phyloP scores from a whole-genome alignment of 2,329 filamentous ascomycete species.

The Alternaria dauci region DNA sequence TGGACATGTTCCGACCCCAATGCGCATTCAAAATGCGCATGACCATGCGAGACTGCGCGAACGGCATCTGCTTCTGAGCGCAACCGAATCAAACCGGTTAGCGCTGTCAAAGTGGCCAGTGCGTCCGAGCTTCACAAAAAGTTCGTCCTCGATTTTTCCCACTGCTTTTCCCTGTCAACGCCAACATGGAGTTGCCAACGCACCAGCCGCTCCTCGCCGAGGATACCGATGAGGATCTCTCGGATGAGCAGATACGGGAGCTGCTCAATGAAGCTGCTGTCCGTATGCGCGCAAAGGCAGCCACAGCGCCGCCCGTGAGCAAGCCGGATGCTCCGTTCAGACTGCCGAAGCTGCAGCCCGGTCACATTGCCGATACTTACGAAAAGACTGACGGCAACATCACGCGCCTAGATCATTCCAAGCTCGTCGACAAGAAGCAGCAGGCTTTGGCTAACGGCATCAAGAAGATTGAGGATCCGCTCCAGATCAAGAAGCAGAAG shows the following conservation, averaged over 20 bases:
- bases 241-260: constrained; percentile 69
- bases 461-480: constrained; percentile 63
- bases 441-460: constrained; percentile 58
- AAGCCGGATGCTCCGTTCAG: constrained; percentile 48
- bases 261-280: constrained; percentile 70
- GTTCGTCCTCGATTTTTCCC: constrained; percentile 36
- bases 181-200: constrained; percentile 50
- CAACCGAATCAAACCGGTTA: constrained; percentile 7
- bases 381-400: constrained; percentile 62
- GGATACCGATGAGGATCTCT: constrained; percentile 59
- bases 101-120: constrained; percentile 34
- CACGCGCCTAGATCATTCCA: constrained; percentile 62
- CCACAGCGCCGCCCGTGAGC: constrained; percentile 37
- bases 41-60: background rate
- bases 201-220: constrained; percentile 44
- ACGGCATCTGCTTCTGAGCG: constrained; percentile 1
- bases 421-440: constrained; percentile 59
- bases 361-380: constrained; percentile 61
- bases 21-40: background rate
- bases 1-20: background rate
- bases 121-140: constrained; percentile 33
- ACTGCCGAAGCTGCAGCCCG: constrained; percentile 61
- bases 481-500: constrained; percentile 55
- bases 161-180: constrained; percentile 28
- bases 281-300: constrained; percentile 60